These are phyloP conservation scores for Symmetrospora coprosmae DNA, from an alignment of 768 basidiomycete genomes.

Conservation along the genomic window DNA sequence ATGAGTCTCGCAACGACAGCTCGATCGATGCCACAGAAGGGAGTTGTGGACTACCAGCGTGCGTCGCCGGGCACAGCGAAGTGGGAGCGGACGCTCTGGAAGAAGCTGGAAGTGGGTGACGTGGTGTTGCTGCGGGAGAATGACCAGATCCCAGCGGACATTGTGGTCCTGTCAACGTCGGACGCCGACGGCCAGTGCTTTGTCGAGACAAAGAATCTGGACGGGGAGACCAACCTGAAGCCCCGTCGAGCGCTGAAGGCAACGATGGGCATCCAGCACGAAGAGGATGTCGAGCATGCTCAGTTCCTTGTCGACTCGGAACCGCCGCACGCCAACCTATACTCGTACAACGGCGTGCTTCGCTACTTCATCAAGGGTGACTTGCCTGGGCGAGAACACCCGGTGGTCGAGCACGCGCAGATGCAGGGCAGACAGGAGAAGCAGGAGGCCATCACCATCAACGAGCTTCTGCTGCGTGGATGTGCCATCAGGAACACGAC, in stretches of 20 bases:
- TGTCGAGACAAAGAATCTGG: constrained; percentile 93
- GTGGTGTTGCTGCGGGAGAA: constrained; percentile 77
- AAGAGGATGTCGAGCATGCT: constrained; percentile 79
- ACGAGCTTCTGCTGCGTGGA: constrained; percentile 80
- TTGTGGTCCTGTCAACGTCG: constrained; percentile 79
- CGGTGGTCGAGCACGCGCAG: constrained; percentile 21
- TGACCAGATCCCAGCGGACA: constrained; percentile 92
- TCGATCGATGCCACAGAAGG: constrained; percentile 35
- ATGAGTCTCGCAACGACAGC: background rate
- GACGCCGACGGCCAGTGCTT: constrained; percentile 86
- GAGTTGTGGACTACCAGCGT: constrained; percentile 69
- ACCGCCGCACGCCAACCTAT: constrained; percentile 83
- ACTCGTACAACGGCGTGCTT: constrained; percentile 73
- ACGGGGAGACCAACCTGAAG: constrained; percentile 95
- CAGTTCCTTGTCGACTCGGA: constrained; percentile 83
- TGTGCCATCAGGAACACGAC: constrained; percentile 75
- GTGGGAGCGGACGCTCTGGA: constrained; percentile 96
- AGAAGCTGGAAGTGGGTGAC: constrained; percentile 97
- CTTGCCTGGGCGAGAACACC: constrained; percentile 37
- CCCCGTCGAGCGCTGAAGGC: constrained; percentile 61
- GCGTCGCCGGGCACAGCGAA: constrained; percentile 54
- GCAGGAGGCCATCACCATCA: constrained; percentile 53
- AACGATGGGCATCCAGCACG: constrained; percentile 58
- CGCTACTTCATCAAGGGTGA: constrained; percentile 52
- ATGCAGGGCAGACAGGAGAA: constrained; percentile 29